Conservation (phyloP, 257 asterid genomes). For the Anisodus tanguticus region DNA sequence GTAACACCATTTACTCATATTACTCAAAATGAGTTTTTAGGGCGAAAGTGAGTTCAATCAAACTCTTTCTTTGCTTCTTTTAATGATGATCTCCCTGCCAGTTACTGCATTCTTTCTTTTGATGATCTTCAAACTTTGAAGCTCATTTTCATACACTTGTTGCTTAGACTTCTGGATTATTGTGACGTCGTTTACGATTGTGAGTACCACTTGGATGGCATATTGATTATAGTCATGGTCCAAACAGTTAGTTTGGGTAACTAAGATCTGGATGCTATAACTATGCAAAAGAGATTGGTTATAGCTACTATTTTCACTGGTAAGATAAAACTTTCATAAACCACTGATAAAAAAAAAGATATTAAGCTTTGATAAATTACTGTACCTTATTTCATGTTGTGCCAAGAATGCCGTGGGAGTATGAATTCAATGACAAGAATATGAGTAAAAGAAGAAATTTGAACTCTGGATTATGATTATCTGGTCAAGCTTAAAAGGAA, state of each 20-base stretch:
- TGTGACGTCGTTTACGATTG: background rate
- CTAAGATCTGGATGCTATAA: background rate
- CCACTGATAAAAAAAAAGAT: background rate
- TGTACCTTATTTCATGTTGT: slow-evolving; percentile 3
- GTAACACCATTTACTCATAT: slow-evolving; percentile 57
- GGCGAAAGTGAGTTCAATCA: slow-evolving; percentile 60
- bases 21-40: slow-evolving; percentile 60
- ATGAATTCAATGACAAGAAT: background rate
- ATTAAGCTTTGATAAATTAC: background rate
- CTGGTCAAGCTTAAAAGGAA: slow-evolving; percentile 11
- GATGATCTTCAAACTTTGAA: background rate
- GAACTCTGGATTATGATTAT: background rate
- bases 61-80: slow-evolving; percentile 27
- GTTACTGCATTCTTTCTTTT: background rate
- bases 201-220: slow-evolving; percentile 21
- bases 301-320: background rate
- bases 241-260: background rate
- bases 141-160: background rate
- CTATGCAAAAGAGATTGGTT: background rate
- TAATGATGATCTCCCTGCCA: background rate
- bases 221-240: slow-evolving; percentile 16
- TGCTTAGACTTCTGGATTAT: slow-evolving; percentile 10
- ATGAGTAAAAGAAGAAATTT: slow-evolving; percentile 7
- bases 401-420: background rate
- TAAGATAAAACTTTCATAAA: background rate